A percentile compares a stretch with the other conserved stretches of the same genome.
Evolutionary conservation across 768 basidiomycete species (phyloP).

Genomic region (Baorangia bicolor): DNA sequence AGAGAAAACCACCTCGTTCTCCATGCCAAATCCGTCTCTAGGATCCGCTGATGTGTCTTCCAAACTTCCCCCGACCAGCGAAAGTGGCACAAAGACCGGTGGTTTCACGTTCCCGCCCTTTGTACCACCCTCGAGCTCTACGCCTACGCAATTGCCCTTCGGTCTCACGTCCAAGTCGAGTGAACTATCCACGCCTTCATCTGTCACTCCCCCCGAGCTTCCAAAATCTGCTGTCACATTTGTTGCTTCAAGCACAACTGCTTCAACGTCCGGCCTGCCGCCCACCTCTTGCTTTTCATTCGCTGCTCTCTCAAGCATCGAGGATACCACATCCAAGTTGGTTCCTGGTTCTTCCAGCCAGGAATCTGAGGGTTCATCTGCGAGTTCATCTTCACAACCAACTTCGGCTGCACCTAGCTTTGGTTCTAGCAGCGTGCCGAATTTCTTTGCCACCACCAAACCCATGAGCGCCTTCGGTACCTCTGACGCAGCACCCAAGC

Average conservation of each 20-base stretch:
- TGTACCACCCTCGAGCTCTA: slow-evolving; percentile 19
- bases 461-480: slow-evolving; percentile 13
- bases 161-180: slow-evolving; percentile 17
- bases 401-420: slow-evolving; percentile 13
- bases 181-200: slow-evolving; percentile 11
- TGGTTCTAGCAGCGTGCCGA: slow-evolving; percentile 18
- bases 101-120: slow-evolving; percentile 29
- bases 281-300: slow-evolving; percentile 23
- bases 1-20: slow-evolving; percentile 20
- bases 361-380: slow-evolving; percentile 7
- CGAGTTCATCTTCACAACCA: slow-evolving; percentile 9
- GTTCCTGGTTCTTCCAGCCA: slow-evolving; percentile 8
- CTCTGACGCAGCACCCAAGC: slow-evolving; percentile 22
- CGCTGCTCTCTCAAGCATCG: slow-evolving; percentile 2
- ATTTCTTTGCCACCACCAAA: slow-evolving; percentile 24
- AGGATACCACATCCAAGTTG: slow-evolving; percentile 7
- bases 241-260: slow-evolving; percentile 7
- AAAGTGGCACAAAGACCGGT: slow-evolving; percentile 17
- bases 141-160: slow-evolving; percentile 12
- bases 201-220: slow-evolving; percentile 16
- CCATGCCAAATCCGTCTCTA: slow-evolving; percentile 38
- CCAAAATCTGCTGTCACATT: slow-evolving; percentile 34
- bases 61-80: slow-evolving; percentile 11
- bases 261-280: slow-evolving; percentile 4
- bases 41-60: slow-evolving; percentile 17